Evolutionary conservation across 768 basidiomycete species (phyloP), one percentile per base, ranked within the genome.

Genomic region (Imleria badia): DNA sequence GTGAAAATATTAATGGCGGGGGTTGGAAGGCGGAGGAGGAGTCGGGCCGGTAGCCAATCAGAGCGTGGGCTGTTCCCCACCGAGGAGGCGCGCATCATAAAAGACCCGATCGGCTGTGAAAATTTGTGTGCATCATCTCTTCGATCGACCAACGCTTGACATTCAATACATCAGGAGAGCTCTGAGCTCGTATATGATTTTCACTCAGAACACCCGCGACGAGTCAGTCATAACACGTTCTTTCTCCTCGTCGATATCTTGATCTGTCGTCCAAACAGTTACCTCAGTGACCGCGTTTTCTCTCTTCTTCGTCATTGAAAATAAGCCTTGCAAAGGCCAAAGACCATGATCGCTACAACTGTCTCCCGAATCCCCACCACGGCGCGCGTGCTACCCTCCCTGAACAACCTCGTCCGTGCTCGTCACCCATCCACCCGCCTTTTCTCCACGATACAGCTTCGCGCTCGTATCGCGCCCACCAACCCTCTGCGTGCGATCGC

Each of bases 401-500:
- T 61, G 9, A 64, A 60, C 22, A 51, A 23, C n/a, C 48, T 72
- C 19, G 35, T 42, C 26, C 58, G 53, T 39, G 48, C 50, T 31
- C 64, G 48, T 42, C 57, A 68, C 17, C 69, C 59, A 1, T 60
- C 62, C 22, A 49, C 59, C 45, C 84, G 84, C 43, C 72, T 75
- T 54, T 83, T 87, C 66, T 84, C 84, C 62, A 71, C 78, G 34
- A 73, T 75, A 41, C 71, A 70, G 57, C 60, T 72, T 65, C 67
- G 69, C 68, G 62, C 66, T 8, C 59, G 59, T 3, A 73, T 79
- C 43, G 66, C 71, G 6, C 79, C 82, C 40, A 81, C 86, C 17
- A 76, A 73, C 51, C 75, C 79, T 54, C 69, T 82, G 54, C 80
- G 80, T 56, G 88, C 89, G 17, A 79, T 89, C 52, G 89, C 89